A percentile compares a stretch with the other conserved stretches of the same genome.
Conservation (phyloP, 805 yeast species). For the Tetrapisispora namnaoensis region DNA sequence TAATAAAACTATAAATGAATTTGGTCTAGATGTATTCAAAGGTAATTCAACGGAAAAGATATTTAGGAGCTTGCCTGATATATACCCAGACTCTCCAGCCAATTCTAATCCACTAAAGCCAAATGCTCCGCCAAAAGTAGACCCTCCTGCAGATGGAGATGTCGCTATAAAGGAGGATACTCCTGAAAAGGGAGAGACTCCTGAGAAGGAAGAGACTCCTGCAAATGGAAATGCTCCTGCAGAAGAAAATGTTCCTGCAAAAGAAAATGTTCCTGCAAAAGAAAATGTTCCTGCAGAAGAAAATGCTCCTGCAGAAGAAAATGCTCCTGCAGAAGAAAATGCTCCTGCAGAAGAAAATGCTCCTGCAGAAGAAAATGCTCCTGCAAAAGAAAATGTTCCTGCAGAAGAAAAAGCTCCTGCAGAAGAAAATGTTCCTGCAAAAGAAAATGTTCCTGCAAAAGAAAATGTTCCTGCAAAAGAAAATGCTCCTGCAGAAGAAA, state of each 20-base stretch:
- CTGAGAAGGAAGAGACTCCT: neutral
- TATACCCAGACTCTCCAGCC: neutral
- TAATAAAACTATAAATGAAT: neutral
- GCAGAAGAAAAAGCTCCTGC: no score
- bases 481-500: no score
- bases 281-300: no score
- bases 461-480: no score
- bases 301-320: no score
- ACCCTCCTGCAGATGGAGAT: neutral
- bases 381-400: no score
- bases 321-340: no score
- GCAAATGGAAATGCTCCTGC: neutral
- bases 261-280: neutral
- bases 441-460: no score
- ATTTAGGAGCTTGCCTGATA: slow-evolving; percentile 45
- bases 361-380: no score
- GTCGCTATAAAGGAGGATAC: neutral
- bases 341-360: no score
- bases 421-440: no score
- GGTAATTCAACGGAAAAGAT: slow-evolving; percentile 52
- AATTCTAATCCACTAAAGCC: neutral
- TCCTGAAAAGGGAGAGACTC: neutral
- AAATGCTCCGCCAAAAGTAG: neutral
- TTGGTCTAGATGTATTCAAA: slow-evolving; percentile 15
- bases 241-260: neutral